Base-by-base conservation (phyloP, 106 monocot genomes). In the Dioscorea alata region DNA sequence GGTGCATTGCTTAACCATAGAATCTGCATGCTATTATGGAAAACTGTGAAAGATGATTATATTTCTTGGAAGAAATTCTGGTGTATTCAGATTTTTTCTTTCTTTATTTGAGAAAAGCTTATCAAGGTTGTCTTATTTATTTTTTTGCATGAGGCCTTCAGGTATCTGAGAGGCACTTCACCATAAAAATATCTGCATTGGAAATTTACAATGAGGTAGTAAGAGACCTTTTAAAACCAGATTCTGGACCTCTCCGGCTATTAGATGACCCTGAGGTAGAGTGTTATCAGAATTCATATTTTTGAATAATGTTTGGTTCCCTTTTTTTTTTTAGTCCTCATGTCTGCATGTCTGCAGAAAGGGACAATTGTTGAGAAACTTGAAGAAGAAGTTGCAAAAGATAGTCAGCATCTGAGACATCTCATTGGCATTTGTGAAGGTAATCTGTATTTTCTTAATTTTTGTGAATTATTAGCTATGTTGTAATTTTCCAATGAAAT, bases 121-220 rank as follows among this genome's bases (percentile, higher is more conserved):
- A 42, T 42, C 42, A 42, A 42, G 42, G 10, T 42, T 42, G 6
- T 42, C 42, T 42, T 42, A 42, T 42, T 42, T 10, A 0, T 0
- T 42, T 42, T 42, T 42, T 1, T 42, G 42, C 32, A 57, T 73
- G 16, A 65, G 12, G 35, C 57, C 8, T 79, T 16, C 71, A 99
- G 99, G 85, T 52, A 57, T 78, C 93, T 53, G 93, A 88, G 25
- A 83, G 90, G 71, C 70, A 83, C 6, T 99, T 90, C 54, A 60
- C 73, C 6, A 88, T 99, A 65, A 99, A 84, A 71, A 86, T 99
- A 33, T 99, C 99, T 61, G 99, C 93, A 33, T 60, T 99, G 78
- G 99, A 99, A 75, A 99, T 99, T 28, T 99, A 99, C 69, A 99
- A 99, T 74, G 99, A 99, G 80, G 60, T 85, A 69, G 93, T 99